Base-by-base conservation (phyloP, 371 early-diverging fungal genomes). In the Rhizopus microsporus region DNA sequence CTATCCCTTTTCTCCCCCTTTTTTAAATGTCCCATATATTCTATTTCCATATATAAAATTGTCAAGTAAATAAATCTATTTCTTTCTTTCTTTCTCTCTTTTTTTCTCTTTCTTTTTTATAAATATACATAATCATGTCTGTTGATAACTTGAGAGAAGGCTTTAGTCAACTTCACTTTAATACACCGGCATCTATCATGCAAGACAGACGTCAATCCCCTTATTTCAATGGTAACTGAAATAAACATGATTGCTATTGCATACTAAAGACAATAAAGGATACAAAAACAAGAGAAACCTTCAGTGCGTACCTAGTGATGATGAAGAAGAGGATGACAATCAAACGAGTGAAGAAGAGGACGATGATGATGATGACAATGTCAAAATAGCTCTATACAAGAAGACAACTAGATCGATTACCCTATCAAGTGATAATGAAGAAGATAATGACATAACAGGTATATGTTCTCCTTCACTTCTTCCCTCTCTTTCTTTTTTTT, bases 231-330 rank as follows among this genome's bases (percentile, higher is more conserved):
- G 44, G 45, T 35, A 56, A 45, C 17, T 17, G 7, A 34, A 47
- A 5, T 12, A 40, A 47, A 17, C 33, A 40, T 37, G 17, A 16
- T 34, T 38, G 43, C 52, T 17, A 30, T 35, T 48, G 39, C 29
- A 50, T 38, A n/a, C 15, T 6, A 31, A 32, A 47, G 35, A 12
- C 15, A 56, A 9, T 37, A 35, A 38, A 13, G 17, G 30, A 17
- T 35, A 52, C 33, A 67, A 51, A 45, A 62, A 58, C 32, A 63
- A 57, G 40, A 68, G 74, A 35, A 77, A 73, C 43, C 52, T 65
- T 13, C 71, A 67, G 47, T 68, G 67, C 45, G 58, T 77, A n/a
- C 74, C 77, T 5, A 77, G 77, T 32, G 77, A 77, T 52, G 73
- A 73, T 50, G 77, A 77, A 56, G 69, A 68, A 10, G 67, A 66